Evolutionary conservation across 2,329 filamentous ascomycete genomes (phyloP), one percentile per base, ranked within the genome.

Genomic region (Claviceps arundinis): DNA sequence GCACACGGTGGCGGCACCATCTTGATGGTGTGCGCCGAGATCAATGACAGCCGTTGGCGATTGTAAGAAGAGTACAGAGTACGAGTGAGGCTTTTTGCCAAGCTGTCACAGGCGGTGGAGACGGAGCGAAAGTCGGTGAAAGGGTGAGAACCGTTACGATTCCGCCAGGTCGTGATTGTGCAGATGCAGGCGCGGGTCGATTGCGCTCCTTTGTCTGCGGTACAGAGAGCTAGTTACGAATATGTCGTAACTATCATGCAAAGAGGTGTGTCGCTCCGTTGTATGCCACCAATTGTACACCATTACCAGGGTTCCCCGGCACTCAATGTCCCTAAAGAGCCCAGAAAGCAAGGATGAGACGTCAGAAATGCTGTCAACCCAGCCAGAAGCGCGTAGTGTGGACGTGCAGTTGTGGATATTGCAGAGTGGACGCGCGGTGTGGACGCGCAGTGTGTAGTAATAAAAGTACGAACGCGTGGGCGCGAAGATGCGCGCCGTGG

Each of bases 1-100:
- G 76, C 71, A 58, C 73, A 76, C 55, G 79, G 75, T 67, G 74
- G 70, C 50, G 74, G 71, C 56, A 72, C 72, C 78, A 81, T 82
- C 48, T 55, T 68, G 62, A 45, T 22, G 47, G 52, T 50, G 50
- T 14, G 6, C n/a, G 41, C 43, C 16, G 43, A 30, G 26, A 24
- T 19, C 11, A 16, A 30, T 19, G 30, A 13, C 30, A 38, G 14
- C 19, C 9, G 34, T 2, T 8, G 24, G 19, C 7, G 24, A 22
- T 9, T 6, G 48, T 14, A 46, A 11, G 30, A 37, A 34, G 40
- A 50, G 16, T 40, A 50, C 19, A 34, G 40, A 50, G 16, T 40
- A 50, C 19, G 19, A 26, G 16, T n/a, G 9, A 40, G 42, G 49
- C 42, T 26, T 17, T 34, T 19, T 37, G 34, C 19, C 42, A n/a